These are phyloP conservation scores for Pisolithus sp. DNA, from an alignment of 768 basidiomycete genomes.

Conservation along the genomic window DNA sequence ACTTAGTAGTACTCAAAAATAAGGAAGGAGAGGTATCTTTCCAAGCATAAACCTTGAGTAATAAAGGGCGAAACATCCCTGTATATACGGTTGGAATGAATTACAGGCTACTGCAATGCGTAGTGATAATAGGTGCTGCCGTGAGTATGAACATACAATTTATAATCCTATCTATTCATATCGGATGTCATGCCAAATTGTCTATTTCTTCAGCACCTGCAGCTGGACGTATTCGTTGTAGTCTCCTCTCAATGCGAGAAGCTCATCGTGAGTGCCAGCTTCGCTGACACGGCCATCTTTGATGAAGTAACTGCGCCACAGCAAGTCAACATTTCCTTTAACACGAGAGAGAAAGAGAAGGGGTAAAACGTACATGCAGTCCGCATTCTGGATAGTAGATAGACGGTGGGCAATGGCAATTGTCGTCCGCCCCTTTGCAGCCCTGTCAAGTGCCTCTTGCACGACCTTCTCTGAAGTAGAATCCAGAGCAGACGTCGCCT, in stretches of 20 bases:
- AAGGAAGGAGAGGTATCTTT: too few species aligned
- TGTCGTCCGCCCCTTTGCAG: constrained; percentile 87
- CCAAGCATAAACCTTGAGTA: too few species aligned
- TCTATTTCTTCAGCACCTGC: constrained; percentile 56
- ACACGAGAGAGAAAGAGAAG: neutral
- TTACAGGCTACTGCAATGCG: too few species aligned
- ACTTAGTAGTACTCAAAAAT: too few species aligned
- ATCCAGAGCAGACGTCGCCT: constrained; percentile 88
- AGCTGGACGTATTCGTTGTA: constrained; percentile 85
- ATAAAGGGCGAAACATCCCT: too few species aligned
- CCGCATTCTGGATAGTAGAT: constrained; percentile 87
- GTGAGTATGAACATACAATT: neutral
- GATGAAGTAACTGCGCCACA: constrained; percentile 66
- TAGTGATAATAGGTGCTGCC: constrained; percentile 14
- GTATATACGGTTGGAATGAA: too few species aligned
- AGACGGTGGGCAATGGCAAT: constrained; percentile 94
- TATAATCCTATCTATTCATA: neutral
- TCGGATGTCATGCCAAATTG: neutral
- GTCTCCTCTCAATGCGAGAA: constrained; percentile 56
- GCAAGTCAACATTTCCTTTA: neutral
- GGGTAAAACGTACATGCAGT: constrained; percentile 56
- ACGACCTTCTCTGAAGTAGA: constrained; percentile 92
- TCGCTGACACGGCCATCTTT: constrained; percentile 84
- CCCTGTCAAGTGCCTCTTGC: constrained; percentile 88
- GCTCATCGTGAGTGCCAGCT: constrained; percentile 82